These are phyloP conservation scores for Agrocybe pediades DNA, from an alignment of 768 basidiomycete species.

Conservation along the genomic window DNA sequence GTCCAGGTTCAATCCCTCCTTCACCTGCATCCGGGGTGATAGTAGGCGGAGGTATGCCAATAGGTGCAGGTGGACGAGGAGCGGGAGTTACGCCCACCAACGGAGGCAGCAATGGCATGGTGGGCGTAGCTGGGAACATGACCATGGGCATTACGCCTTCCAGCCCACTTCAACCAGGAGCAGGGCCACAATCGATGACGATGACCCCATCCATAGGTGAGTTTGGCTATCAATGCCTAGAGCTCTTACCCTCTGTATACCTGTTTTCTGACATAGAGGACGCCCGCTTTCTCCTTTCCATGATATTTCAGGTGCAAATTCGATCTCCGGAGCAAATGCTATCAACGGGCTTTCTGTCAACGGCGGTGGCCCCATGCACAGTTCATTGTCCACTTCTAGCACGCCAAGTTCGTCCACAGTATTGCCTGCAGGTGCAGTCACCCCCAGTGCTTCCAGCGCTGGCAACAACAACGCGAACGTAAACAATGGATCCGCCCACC, in stretches of 20 bases:
- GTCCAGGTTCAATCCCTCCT: no score
- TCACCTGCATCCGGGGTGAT: no score
- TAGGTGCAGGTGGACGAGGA: neutral
- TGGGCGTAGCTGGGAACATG: constrained; percentile 7
- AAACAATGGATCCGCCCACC: constrained; percentile 11
- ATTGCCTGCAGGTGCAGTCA: constrained; percentile 12
- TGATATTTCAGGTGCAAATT: no score
- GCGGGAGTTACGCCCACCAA: constrained; percentile 3
- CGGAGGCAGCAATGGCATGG: constrained; percentile 2
- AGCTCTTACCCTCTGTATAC: neutral
- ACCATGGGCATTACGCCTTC: constrained; percentile 17
- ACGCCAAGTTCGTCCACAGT: no score
- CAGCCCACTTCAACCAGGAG: constrained; percentile 7
- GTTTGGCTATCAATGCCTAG: no score
- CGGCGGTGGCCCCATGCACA: constrained; percentile 3
- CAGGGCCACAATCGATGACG: constrained; percentile 1
- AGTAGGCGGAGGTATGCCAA: neutral
- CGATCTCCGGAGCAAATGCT: no score
- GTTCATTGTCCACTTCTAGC: neutral
- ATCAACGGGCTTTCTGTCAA: constrained; percentile 1
- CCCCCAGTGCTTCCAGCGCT: neutral
- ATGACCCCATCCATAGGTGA: constrained; percentile 3
- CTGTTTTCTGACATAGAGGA: constrained; percentile 3
- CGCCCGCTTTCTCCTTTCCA: neutral
- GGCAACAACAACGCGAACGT: neutral